Evolutionary conservation across 805 yeast genomes (phyloP), one percentile per base, ranked within the genome.

Genomic region (Saturnispora hagleri): DNA sequence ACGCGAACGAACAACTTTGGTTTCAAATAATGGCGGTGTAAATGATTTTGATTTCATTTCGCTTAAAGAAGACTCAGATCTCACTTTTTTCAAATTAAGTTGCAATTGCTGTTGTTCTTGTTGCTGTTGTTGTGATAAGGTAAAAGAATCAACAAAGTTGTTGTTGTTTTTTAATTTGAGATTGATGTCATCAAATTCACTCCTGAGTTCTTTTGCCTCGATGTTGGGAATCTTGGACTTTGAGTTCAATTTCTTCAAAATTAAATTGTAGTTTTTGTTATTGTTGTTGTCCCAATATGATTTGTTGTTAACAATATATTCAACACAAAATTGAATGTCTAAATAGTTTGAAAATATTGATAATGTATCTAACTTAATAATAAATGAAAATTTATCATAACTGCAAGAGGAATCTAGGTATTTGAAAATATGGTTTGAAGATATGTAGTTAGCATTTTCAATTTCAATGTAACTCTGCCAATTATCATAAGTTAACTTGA

Each of bases 401-500:
- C 51, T 53, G 4, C 50, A 56, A 18, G 47, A 31, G 8, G 61
- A 48, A 26, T 64, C 53, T 52, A 75, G 63, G 57, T 69, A 69
- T 58, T 73, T 60, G 75, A 72, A 68, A 35, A 67, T 65, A 54
- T 68, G 69, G 47, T 68, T 68, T 22, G 71, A 68, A 2, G 70
- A 67, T 34, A 68, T 68, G 57, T 68, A 68, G 51, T 66, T 68
- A 17, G 68, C 60, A 52, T 59, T 62, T 26, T 63, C 67, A 50
- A 67, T 59, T 47, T 66, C 68, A 31, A 61, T 51, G 48, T 59
- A 63, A 17, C 59, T 57, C 47, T 70, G 67, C 77, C 77, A 81
- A 52, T 70, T 62, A 64, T 81, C 76, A 51, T 70, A 64, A 4
- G 84, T 73, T 53, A 79, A 63, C 58, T 77, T 79, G 35, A 81